Evolutionary conservation across 2,329 filamentous ascomycete species (phyloP), one percentile per base, ranked within the genome.

Genomic region (Ceratocystis huliohia): DNA sequence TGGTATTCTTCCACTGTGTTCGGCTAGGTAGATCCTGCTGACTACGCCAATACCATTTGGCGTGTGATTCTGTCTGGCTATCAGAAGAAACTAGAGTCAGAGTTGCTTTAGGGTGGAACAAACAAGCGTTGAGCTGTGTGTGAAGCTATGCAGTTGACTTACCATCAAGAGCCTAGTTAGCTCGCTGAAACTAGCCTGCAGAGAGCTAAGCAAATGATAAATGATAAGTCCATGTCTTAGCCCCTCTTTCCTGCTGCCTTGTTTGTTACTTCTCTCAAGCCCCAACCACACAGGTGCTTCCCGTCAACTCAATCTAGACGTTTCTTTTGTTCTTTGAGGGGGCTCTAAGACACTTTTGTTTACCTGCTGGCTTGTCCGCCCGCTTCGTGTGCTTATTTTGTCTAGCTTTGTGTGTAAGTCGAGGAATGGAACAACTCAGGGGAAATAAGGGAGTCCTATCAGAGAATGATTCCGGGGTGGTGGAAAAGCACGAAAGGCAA

Each of bases 321-420:
- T 37, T 57, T 33, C 28, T 57, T 57, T 57, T 57, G 25, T 57
- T 57, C 53, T 57, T 57, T 57, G 53, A 57, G 53, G 53, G 53
- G 25, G 13, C 4, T 17, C 7, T 8, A 17, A 57, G 53, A 33
- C 53, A 57, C 28, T 25, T 20, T 25, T 53, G 48, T 25, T 53
- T 53, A 22, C 20, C 7, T 3, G 5, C 30, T 37, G 53, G 22
- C 28, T 57, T 57, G 53, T 33, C 53, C 25, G 25, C 22, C 6
- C 4, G 17, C 13, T 57, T 37, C 33, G 1, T 37, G 33, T 37
- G 8, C 33, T 37, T 37, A 10, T 10, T 37, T 37, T 37, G 33
- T 37, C 33, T 37, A 10, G 53, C 17, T 28, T 17, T 57, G 2
- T 15, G 25, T 28, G 13, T 17, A 17, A 57, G 53, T 57, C 53